Percentiles rank a stretch among this genome's conserved stretches.
Conservation (phyloP, 371 early-diverging fungal species). For the Mucor piriformis region DNA sequence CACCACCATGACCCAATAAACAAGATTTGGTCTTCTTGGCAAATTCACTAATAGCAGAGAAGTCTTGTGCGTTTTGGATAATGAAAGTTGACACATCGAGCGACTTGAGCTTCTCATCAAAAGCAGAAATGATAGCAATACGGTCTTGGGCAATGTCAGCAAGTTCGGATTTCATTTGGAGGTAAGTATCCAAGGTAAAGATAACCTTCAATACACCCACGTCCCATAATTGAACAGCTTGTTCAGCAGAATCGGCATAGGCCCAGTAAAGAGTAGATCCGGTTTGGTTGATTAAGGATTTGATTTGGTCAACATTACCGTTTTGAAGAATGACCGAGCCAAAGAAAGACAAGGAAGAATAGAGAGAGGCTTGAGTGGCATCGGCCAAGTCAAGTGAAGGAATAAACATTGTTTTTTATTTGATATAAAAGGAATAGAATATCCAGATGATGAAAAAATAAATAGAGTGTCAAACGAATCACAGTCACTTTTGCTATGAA, state of each 20-base stretch:
- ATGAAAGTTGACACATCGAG: constrained; percentile 30
- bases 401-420: constrained; percentile 57
- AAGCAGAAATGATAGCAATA: constrained; percentile 32
- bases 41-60: constrained; percentile 11
- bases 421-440: neutral
- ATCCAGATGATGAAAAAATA: constrained; percentile 1
- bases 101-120: neutral
- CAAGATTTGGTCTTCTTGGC: constrained; percentile 26
- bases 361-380: constrained; percentile 26
- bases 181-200: constrained; percentile 43
- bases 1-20: constrained; percentile 47
- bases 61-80: constrained; percentile 10
- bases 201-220: constrained; percentile 66
- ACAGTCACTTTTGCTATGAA: neutral
- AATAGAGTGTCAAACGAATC: neutral
- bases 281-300: constrained; percentile 41
- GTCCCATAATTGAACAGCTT: constrained; percentile 60
- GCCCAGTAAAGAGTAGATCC: constrained; percentile 61
- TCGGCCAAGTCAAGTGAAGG: constrained; percentile 50
- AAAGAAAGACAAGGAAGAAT: constrained; percentile 33
- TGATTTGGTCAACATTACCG: constrained; percentile 39
- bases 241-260: constrained; percentile 47
- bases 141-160: constrained; percentile 45
- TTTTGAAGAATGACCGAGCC: constrained; percentile 38
- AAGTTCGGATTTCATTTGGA: constrained; percentile 28